phyloP scores from a whole-genome alignment of 441 rosid species.

The Codiaeum variegatum region DNA sequence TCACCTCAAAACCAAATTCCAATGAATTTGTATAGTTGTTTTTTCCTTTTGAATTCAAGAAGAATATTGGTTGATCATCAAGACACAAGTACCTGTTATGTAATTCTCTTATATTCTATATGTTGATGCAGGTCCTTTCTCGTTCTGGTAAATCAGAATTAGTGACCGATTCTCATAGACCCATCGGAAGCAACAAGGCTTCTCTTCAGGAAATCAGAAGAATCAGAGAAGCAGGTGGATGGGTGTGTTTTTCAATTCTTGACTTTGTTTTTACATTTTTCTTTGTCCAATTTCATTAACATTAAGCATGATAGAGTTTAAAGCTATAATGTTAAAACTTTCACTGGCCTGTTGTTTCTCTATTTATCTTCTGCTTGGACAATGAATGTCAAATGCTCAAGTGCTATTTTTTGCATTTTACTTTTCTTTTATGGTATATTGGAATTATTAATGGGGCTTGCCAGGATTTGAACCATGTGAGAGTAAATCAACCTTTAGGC shows the following conservation, averaged over 20 bases:
- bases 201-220: conserved; percentile 78
- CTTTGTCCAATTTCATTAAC: no score
- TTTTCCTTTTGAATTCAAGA: not conserved
- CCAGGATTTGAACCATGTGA: no score
- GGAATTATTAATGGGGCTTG: no score
- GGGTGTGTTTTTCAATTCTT: conserved; percentile 80
- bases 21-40: not conserved
- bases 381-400: not conserved
- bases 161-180: conserved; percentile 81
- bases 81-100: not conserved
- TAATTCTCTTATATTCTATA: conserved; percentile 11
- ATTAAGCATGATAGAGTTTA: no score
- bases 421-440: not conserved
- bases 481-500: no score
- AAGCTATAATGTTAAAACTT: not conserved
- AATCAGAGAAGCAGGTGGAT: conserved; percentile 99
- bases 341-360: not conserved
- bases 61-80: not conserved
- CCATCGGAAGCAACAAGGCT: conserved; percentile 63
- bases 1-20: no score
- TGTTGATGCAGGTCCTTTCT: conserved; percentile 57
- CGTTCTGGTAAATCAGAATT: conserved; percentile 67
- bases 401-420: not conserved
- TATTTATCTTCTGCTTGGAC: not conserved
- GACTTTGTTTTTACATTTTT: conserved; percentile 4